Base-by-base conservation (phyloP, 768 basidiomycete species). In the Mycena filopes region DNA sequence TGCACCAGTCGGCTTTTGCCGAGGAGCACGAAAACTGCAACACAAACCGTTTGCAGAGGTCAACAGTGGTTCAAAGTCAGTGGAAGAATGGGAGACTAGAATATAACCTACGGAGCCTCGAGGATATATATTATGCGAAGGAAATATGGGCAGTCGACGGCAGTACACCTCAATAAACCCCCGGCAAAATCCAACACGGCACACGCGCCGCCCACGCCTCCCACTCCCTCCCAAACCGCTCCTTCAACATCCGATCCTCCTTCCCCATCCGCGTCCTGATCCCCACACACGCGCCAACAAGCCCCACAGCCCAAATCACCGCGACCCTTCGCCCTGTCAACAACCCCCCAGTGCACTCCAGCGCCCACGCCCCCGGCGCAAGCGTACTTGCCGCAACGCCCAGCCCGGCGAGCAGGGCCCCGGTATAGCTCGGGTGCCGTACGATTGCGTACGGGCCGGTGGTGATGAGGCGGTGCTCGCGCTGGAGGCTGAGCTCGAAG, bases 361-460 rank as follows among this genome's bases (percentile, higher is more conserved):
- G 55, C 8, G 40, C 42, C 69, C 70, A 71, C 29, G 69, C 36
- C 0, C 70, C 70, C 1, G 64, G 70, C 2, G 62, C 45, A 25
- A 70, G 61, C 20, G 50, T 38, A 18, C 64, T 61, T 8, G 65
- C 33, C 4, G 40, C 50, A 13, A 50, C 63, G 25, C 81, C 80
- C 1, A 71, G 4, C 21, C 54, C 66, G 4, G 71, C 53, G 11
- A 81, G 54, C 8, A 70, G 18, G 5, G 42, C 55, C 21, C 68
- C 73, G 4, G 70, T 67, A 46, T 78, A 78, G 57, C 72, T 71
- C 9, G 77, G 76, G 45, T 77, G 77, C 2, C 76, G 75, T 3
- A 78, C 76, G 41, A 75, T 53, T 25, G 66, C 45, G 60, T 80
- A 78, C 7, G 77, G 75, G 1, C 78, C 77, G 4, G 67, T 69